These are phyloP conservation scores for Taphrina pruni DNA, from an alignment of 1,139 yeast species.

Conservation along the genomic window DNA sequence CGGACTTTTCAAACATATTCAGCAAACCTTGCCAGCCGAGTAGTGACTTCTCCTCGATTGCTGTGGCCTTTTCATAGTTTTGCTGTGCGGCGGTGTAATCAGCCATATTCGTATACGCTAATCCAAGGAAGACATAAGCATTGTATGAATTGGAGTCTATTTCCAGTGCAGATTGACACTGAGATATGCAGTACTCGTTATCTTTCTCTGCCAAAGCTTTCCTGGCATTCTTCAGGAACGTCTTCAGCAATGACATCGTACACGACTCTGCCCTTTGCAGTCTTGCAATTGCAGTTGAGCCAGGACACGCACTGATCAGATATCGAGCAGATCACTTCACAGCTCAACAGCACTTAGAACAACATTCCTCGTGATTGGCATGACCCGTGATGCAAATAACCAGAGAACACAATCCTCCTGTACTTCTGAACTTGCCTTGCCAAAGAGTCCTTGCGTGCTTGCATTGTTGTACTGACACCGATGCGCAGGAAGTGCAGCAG, in stretches of 20 bases:
- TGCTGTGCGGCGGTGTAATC: slow-evolving; percentile 57
- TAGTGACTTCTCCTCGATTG: slow-evolving; percentile 61
- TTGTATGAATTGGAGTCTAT: slow-evolving; percentile 65
- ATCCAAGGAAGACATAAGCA: slow-evolving; percentile 65
- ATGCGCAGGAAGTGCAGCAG: neutral
- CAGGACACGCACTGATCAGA: too few relatives aligned
- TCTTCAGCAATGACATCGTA: slow-evolving; percentile 18
- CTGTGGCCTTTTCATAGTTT: slow-evolving; percentile 64
- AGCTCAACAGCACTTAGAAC: too few relatives aligned
- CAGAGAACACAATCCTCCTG: too few relatives aligned
- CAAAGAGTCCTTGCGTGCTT: neutral
- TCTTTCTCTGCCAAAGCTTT: slow-evolving; percentile 30
- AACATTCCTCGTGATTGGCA: too few relatives aligned
- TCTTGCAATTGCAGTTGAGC: too few relatives aligned
- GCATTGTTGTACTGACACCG: neutral
- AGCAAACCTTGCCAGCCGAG: slow-evolving; percentile 85
- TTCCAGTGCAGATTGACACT: slow-evolving; percentile 50
- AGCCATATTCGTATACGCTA: slow-evolving; percentile 59
- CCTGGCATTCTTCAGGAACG: slow-evolving; percentile 32
- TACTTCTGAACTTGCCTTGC: too few relatives aligned
- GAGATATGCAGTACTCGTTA: slow-evolving; percentile 21
- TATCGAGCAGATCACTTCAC: too few relatives aligned
- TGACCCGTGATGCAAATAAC: too few relatives aligned
- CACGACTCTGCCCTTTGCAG: neutral
- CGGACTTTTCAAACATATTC: slow-evolving; percentile 59